These are phyloP conservation scores for Piper betle DNA, from an alignment of 164 flowering plant genomes.

Conservation along the genomic window DNA sequence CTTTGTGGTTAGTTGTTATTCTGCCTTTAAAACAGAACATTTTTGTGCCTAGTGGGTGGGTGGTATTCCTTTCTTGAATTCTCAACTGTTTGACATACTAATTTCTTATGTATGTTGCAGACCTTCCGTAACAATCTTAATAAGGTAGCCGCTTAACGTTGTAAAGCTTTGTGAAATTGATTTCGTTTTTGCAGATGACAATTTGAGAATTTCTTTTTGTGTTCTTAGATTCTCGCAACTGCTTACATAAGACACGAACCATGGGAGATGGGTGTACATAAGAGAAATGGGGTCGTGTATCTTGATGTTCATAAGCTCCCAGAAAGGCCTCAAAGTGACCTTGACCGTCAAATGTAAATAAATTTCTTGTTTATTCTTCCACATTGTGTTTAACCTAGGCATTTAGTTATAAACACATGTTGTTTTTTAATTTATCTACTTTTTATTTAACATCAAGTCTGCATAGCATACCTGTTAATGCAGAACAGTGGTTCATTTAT, in stretches of 20 bases:
- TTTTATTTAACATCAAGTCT: no score
- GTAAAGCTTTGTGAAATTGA: neutral
- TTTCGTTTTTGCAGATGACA: neutral
- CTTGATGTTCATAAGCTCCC: slow-evolving; percentile 97
- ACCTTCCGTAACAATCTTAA: slow-evolving; percentile 94
- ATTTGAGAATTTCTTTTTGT: neutral
- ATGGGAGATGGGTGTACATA: slow-evolving; percentile 99
- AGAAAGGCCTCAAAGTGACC: slow-evolving; percentile 76
- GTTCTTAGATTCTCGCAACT: slow-evolving; percentile 69
- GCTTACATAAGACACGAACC: slow-evolving; percentile 80
- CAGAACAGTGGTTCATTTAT: no score
- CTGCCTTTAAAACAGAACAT: neutral
- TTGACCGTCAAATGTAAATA: slow-evolving; percentile 74
- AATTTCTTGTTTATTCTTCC: neutral
- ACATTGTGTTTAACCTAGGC: neutral
- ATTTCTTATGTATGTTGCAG: slow-evolving; percentile 25
- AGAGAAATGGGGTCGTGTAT: slow-evolving; percentile 91
- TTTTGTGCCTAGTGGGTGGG: neutral
- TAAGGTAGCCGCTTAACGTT: slow-evolving; percentile 43
- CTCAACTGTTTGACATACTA: slow-evolving; percentile 6
- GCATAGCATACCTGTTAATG: no score
- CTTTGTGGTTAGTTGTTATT: slow-evolving; percentile 66
- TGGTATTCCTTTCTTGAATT: neutral
- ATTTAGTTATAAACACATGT: neutral
- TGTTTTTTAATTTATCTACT: neutral